A percentile compares a stretch with the other conserved stretches of the same genome.
Conservation (phyloP, 202 grass and related monocot species). For the Musa balbisiana region DNA sequence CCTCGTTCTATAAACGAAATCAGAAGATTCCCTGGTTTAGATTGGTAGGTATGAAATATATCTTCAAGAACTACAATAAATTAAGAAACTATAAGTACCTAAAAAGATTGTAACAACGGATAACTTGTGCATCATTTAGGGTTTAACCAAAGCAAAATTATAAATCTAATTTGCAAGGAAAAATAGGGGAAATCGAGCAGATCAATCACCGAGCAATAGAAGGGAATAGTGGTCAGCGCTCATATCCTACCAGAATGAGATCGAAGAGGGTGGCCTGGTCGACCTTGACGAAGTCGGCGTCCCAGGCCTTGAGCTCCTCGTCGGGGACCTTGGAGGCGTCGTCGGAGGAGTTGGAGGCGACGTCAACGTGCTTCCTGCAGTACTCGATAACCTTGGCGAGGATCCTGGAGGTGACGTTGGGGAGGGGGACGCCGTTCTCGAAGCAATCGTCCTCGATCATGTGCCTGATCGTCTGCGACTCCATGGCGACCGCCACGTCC, state of each 20-base stretch:
- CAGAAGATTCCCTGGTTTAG: too few relatives aligned
- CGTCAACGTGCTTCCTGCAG: slow-evolving; percentile 25
- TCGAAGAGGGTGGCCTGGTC: slow-evolving; percentile 17
- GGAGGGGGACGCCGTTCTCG: slow-evolving; percentile 15
- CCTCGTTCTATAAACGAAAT: too few relatives aligned
- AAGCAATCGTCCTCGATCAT: slow-evolving; percentile 29
- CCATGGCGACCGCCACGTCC: slow-evolving; percentile 18
- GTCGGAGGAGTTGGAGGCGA: neutral
- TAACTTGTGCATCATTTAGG: too few relatives aligned
- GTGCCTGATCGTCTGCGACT: slow-evolving; percentile 26
- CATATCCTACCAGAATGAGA: slow-evolving; percentile 10
- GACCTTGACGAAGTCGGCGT: slow-evolving; percentile 20
- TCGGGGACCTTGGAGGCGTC: neutral
- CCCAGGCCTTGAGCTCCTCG: slow-evolving; percentile 11
- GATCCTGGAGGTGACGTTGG: slow-evolving; percentile 23
- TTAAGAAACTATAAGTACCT: too few relatives aligned
- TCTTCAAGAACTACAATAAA: too few relatives aligned
- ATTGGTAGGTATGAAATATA: too few relatives aligned
- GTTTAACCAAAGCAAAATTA: too few relatives aligned
- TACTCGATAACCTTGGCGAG: slow-evolving; percentile 27
- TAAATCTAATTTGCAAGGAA: too few relatives aligned
- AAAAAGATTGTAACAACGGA: too few relatives aligned
- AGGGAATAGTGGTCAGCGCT: neutral
- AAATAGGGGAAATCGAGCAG: neutral
- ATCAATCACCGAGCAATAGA: neutral